These are phyloP conservation scores for Aspergillus caelatus DNA, from an alignment of 2,329 filamentous ascomycete species.

Conservation along the genomic window DNA sequence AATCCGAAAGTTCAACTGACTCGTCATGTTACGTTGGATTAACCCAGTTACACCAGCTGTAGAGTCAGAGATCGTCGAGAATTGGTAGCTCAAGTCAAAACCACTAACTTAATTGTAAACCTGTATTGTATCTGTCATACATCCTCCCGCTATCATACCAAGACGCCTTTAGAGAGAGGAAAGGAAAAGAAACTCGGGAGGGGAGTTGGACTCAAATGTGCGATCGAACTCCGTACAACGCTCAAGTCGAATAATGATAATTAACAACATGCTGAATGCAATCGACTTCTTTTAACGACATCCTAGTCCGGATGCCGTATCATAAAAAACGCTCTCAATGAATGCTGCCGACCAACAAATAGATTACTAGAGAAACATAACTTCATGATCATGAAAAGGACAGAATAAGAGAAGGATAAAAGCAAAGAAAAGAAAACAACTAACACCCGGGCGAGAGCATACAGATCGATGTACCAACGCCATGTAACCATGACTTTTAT, in stretches of 20 bases:
- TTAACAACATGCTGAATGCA: background rate
- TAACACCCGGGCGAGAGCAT: background rate
- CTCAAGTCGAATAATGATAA: constrained; percentile 2
- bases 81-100: background rate
- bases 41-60: background rate
- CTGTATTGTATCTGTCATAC: background rate
- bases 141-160: background rate
- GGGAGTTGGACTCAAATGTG: background rate
- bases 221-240: background rate
- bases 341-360: constrained; percentile 5
- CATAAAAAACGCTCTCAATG: constrained; percentile 2
- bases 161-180: constrained; percentile 4
- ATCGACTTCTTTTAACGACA: background rate
- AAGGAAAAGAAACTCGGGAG: background rate
- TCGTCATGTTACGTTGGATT: background rate
- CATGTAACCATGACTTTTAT: constrained; percentile 10
- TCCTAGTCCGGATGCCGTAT: background rate
- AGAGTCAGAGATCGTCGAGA: background rate
- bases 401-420: background rate
- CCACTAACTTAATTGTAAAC: background rate
- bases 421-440: background rate
- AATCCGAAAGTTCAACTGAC: background rate
- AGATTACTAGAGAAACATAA: constrained; percentile 13
- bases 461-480: background rate
- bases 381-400: constrained; percentile 17